Evolutionary conservation across 108 stramenopile genomes (phyloP).

Genomic region (Fragilaria radians): DNA sequence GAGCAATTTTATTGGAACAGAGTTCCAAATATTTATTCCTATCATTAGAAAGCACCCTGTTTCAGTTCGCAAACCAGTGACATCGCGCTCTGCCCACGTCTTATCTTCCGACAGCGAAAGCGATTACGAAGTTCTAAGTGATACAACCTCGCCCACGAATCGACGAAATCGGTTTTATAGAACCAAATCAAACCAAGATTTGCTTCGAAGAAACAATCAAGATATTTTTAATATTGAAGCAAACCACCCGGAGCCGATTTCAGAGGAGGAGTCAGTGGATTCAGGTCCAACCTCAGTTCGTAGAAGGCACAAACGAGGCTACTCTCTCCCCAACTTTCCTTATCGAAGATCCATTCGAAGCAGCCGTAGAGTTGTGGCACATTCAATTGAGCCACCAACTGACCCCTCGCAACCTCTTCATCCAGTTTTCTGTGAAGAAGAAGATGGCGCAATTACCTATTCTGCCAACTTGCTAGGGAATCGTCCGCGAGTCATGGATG

Average conservation of each 20-base stretch:
- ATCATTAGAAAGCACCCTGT: constrained; percentile 1
- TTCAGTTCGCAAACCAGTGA: neutral
- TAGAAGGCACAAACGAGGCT: neutral
- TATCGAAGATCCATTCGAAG: constrained; percentile 17
- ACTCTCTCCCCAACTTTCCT: neutral
- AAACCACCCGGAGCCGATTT: constrained; percentile 2
- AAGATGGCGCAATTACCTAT: constrained; percentile 76
- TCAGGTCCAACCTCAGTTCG: neutral
- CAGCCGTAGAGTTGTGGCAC: constrained; percentile 60
- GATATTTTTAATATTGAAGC: neutral
- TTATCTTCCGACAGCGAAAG: constrained; percentile 22
- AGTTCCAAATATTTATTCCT: constrained; percentile 73
- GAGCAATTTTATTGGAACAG: constrained; percentile 81
- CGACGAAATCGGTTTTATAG: constrained; percentile 5
- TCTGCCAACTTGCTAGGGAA: constrained; percentile 82
- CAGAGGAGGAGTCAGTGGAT: neutral
- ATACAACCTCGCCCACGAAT: neutral
- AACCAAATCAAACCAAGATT: neutral
- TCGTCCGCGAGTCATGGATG: constrained; percentile 85
- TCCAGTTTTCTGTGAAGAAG: constrained; percentile 40
- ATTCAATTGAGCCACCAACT: constrained; percentile 17
- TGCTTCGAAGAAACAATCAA: neutral
- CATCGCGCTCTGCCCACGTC: neutral
- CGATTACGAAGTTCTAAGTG: constrained; percentile 18
- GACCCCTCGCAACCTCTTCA: neutral